Percentiles rank a stretch among this genome's conserved stretches.
phyloP scores from a whole-genome alignment of 1,139 yeast species.

The Lodderomyces orthopsilosis region DNA sequence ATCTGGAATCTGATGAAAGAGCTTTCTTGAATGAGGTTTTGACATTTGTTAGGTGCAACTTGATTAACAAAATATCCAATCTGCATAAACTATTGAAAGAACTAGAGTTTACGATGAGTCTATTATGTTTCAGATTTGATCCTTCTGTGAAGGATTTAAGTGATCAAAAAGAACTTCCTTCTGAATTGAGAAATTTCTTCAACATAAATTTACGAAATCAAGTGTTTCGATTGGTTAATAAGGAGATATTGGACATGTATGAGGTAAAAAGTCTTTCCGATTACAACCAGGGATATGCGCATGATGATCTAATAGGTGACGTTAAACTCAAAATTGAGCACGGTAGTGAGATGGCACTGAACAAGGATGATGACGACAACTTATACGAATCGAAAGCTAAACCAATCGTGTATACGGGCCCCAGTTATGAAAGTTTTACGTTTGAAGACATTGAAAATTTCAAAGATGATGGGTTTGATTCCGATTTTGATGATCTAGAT shows the following conservation, averaged over 20 bases:
- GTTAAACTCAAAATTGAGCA: slow-evolving; percentile 6
- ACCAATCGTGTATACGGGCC: slow-evolving; percentile 3
- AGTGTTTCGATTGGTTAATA: slow-evolving; percentile 60
- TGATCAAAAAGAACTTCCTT: slow-evolving; percentile 49
- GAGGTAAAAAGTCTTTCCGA: slow-evolving; percentile 13
- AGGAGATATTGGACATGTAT: slow-evolving; percentile 37
- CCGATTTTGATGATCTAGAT: slow-evolving; percentile 5
- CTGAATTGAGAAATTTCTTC: slow-evolving; percentile 48
- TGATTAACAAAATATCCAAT: slow-evolving; percentile 56
- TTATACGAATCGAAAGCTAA: not conserved
- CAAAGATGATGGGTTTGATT: slow-evolving; percentile 3
- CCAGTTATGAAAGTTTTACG: slow-evolving; percentile 1
- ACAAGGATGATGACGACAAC: not conserved
- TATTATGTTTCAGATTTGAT: slow-evolving; percentile 54
- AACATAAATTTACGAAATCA: slow-evolving; percentile 54
- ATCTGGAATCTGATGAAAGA: slow-evolving; percentile 32
- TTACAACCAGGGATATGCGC: slow-evolving; percentile 14
- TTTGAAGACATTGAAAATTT: not conserved
- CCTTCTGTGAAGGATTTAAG: slow-evolving; percentile 29
- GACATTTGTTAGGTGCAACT: slow-evolving; percentile 57
- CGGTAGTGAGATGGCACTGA: not conserved
- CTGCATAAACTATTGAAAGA: slow-evolving; percentile 54
- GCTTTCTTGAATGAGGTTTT: slow-evolving; percentile 55
- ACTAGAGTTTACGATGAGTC: slow-evolving; percentile 68
- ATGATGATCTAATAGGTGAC: slow-evolving; percentile 16